A percentile compares a stretch with the other conserved stretches of the same genome.
phyloP scores from a whole-genome alignment of 495 filamentous ascomycete genomes.

The Talaromyces thailandensis region DNA sequence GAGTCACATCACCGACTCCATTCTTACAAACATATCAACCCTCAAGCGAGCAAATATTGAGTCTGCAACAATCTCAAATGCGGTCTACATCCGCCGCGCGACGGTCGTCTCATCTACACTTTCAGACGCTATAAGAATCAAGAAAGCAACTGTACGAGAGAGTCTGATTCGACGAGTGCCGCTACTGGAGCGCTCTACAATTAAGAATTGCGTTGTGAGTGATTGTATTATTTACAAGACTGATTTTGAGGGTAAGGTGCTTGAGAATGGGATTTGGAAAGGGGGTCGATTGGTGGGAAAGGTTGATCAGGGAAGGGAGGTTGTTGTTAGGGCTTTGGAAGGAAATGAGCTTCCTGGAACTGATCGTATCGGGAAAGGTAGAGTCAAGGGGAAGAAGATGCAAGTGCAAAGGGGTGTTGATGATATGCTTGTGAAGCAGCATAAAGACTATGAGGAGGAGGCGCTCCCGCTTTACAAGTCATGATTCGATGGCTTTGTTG shows the following conservation, averaged over 20 bases:
- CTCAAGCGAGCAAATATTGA: not conserved
- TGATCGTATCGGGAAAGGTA: not conserved
- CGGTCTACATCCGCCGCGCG: not conserved
- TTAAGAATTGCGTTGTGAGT: not conserved
- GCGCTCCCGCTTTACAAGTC: not conserved
- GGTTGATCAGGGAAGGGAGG: not conserved
- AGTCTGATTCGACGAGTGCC: not conserved
- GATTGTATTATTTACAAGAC: not conserved
- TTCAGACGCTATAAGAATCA: not conserved
- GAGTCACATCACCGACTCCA: not conserved
- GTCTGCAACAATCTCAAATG: not conserved
- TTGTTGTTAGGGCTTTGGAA: not conserved
- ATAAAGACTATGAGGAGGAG: not conserved
- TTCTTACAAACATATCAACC: not conserved
- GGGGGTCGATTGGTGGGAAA: not conserved
- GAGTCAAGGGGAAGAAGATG: not conserved
- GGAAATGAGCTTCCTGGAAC: not conserved
- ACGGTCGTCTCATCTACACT: not conserved
- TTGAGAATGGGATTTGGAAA: conserved; percentile 5
- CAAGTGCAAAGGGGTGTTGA: not conserved
- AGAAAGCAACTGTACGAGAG: not conserved
- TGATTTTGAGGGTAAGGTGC: not conserved
- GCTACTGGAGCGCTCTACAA: not conserved
- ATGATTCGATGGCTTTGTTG: not conserved
- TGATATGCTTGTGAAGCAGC: not conserved